Conservation (phyloP, 2,329 filamentous ascomycete genomes). For the Aspergillus ochraceus region DNA sequence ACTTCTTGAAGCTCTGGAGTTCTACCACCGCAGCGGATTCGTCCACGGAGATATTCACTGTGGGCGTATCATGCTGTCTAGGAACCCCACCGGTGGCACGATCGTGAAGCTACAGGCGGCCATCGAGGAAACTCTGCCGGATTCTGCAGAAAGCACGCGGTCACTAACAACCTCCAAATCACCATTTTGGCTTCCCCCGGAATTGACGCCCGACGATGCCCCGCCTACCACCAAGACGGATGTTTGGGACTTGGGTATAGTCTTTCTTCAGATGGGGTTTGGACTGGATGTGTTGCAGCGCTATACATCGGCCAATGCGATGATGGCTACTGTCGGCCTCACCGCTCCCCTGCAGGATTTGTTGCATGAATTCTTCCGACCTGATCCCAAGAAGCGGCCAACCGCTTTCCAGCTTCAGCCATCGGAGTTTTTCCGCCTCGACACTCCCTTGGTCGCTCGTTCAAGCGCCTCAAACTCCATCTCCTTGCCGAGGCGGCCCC, state of each 20-base stretch:
- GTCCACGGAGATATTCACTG: slow-evolving; percentile 81
- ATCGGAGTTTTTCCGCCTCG: slow-evolving; percentile 48
- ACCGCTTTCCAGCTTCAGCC: slow-evolving; percentile 73
- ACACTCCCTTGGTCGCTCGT: slow-evolving; percentile 37
- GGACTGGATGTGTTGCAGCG: slow-evolving; percentile 73
- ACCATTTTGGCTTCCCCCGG: slow-evolving; percentile 80
- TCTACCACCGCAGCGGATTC: slow-evolving; percentile 80
- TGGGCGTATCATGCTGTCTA: slow-evolving; percentile 75
- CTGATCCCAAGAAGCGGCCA: slow-evolving; percentile 79
- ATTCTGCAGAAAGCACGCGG: slow-evolving; percentile 45
- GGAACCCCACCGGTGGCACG: slow-evolving; percentile 67
- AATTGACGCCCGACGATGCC: slow-evolving; percentile 63
- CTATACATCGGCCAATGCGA: slow-evolving; percentile 73
- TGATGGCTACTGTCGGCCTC: slow-evolving; percentile 70
- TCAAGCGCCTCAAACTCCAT: slow-evolving; percentile 46
- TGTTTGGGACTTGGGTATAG: slow-evolving; percentile 90
- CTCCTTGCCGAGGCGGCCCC: slow-evolving; percentile 51
- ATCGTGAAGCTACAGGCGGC: slow-evolving; percentile 56
- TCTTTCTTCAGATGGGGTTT: slow-evolving; percentile 92
- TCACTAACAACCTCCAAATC: slow-evolving; percentile 64
- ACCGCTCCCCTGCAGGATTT: slow-evolving; percentile 78
- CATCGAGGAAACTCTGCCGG: slow-evolving; percentile 52
- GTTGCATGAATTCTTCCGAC: slow-evolving; percentile 78
- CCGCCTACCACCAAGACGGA: slow-evolving; percentile 72
- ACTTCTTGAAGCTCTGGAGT: slow-evolving; percentile 83